These are phyloP conservation scores for Verticillium tricorpus DNA, from an alignment of 2,329 filamentous ascomycete genomes.

Conservation along the genomic window DNA sequence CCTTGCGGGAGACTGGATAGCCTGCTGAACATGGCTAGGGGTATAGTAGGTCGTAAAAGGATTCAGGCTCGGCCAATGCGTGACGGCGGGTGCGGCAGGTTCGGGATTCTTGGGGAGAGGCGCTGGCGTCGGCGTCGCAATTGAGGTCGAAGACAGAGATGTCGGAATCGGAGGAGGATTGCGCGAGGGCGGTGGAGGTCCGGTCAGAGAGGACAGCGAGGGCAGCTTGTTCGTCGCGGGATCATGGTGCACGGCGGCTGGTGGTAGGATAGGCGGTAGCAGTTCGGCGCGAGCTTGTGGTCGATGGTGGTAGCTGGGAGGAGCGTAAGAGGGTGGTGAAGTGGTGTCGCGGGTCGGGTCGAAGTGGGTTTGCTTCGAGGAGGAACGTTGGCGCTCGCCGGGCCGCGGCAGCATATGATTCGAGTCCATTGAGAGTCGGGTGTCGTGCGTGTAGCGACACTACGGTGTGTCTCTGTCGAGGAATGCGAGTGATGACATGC, in stretches of 20 bases:
- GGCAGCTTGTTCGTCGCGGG: slow-evolving; percentile 27
- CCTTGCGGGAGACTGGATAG: slow-evolving; percentile 36
- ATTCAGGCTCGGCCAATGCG: slow-evolving; percentile 45
- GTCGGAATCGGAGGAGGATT: slow-evolving; percentile 8
- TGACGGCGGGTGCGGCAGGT: slow-evolving; percentile 19
- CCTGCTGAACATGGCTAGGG: slow-evolving; percentile 35
- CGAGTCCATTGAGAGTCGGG: slow-evolving; percentile 28
- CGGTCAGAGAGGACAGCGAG: slow-evolving; percentile 37
- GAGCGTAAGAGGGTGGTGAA: slow-evolving; percentile 26
- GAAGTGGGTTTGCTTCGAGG: slow-evolving; percentile 4
- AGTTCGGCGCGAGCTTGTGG: not conserved
- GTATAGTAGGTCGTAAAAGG: slow-evolving; percentile 44
- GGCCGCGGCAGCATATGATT: slow-evolving; percentile 41
- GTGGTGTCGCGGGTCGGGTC: slow-evolving; percentile 16
- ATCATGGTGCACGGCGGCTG: slow-evolving; percentile 18
- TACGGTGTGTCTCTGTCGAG: slow-evolving; percentile 1
- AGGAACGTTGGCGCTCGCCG: slow-evolving; percentile 14
- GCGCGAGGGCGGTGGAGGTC: slow-evolving; percentile 16
- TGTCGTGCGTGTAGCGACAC: not conserved
- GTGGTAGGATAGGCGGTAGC: slow-evolving; percentile 36
- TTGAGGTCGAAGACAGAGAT: slow-evolving; percentile 10
- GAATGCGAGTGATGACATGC: slow-evolving; percentile 5
- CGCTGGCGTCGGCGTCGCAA: not conserved
- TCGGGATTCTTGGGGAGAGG: slow-evolving; percentile 12
- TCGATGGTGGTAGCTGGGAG: slow-evolving; percentile 25